These are phyloP conservation scores for Cyberlindnera galapagoensis DNA, from an alignment of 805 yeast genomes.

Conservation along the genomic window DNA sequence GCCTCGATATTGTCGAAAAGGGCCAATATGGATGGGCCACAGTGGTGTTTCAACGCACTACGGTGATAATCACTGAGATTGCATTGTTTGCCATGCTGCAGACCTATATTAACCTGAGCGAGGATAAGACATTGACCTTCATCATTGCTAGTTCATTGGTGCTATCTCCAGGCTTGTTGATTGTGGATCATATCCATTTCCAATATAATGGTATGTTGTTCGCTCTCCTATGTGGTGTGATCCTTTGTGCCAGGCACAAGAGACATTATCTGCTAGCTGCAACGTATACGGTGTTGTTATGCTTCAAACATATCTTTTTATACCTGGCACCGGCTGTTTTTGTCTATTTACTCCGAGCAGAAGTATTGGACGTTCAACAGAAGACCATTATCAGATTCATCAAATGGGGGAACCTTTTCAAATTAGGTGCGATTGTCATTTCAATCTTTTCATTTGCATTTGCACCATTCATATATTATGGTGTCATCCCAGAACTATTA, in stretches of 20 bases:
- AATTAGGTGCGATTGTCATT: constrained; percentile 58
- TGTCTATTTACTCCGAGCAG: constrained; percentile 65
- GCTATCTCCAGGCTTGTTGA: constrained; percentile 82
- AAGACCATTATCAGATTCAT: constrained; percentile 29
- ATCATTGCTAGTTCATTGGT: constrained; percentile 79
- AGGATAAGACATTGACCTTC: constrained; percentile 39
- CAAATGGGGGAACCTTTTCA: constrained; percentile 52
- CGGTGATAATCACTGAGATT: constrained; percentile 75
- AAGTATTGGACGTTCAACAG: constrained; percentile 43
- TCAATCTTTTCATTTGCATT: constrained; percentile 62
- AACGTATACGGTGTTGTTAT: constrained; percentile 68
- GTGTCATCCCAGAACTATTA: constrained; percentile 58
- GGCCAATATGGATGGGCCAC: constrained; percentile 79
- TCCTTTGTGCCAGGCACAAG: constrained; percentile 60
- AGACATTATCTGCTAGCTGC: constrained; percentile 55
- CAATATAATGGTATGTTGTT: constrained; percentile 94
- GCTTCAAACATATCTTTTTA: constrained; percentile 91
- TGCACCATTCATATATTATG: constrained; percentile 61
- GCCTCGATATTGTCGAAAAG: constrained; percentile 57
- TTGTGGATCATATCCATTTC: constrained; percentile 93
- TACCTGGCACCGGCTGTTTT: constrained; percentile 94
- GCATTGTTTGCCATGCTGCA: constrained; percentile 66
- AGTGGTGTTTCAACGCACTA: constrained; percentile 68
- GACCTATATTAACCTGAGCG: constrained; percentile 53
- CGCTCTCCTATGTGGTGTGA: constrained; percentile 70